Percentiles rank a stretch among this genome's conserved stretches.
These are phyloP conservation scores for Aspergillus sp. DNA, from an alignment of 2,329 filamentous ascomycete species.

Conservation along the genomic window DNA sequence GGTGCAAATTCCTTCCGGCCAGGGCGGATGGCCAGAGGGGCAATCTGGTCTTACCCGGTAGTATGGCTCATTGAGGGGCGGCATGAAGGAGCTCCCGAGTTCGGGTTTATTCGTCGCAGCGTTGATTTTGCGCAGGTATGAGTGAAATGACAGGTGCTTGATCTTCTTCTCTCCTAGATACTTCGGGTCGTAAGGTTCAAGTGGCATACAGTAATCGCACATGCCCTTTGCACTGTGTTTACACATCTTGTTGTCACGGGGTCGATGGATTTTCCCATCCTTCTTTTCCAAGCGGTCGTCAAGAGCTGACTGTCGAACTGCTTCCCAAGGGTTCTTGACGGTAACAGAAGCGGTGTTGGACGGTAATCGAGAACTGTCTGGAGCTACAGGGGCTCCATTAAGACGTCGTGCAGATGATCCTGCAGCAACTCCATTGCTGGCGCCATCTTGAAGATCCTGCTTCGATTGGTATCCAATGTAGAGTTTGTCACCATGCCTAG, in stretches of 20 bases:
- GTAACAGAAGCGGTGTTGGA: conserved; percentile 54
- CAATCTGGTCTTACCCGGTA: conserved; percentile 87
- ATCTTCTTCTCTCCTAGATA: conserved; percentile 96
- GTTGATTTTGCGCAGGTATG: conserved; percentile 91
- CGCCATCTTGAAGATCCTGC: conserved; percentile 50
- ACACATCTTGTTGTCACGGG: conserved; percentile 80
- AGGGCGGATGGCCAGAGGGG: conserved; percentile 86
- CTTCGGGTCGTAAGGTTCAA: conserved; percentile 87
- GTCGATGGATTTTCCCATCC: conserved; percentile 83
- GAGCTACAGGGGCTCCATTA: conserved; percentile 36
- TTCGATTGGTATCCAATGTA: conserved; percentile 77
- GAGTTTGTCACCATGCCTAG: conserved; percentile 84
- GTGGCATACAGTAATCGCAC: conserved; percentile 98
- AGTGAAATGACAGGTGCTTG: conserved; percentile 96
- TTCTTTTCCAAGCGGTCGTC: conserved; percentile 84
- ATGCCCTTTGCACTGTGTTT: conserved; percentile 95
- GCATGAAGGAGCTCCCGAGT: conserved; percentile 90
- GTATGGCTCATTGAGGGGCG: conserved; percentile 87
- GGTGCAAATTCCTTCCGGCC: conserved; percentile 95
- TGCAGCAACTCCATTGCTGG: conserved; percentile 25
- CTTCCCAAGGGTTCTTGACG: conserved; percentile 90
- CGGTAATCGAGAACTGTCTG: conserved; percentile 53
- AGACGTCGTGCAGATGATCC: conserved; percentile 32
- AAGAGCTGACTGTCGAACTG: conserved; percentile 80
- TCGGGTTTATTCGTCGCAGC: conserved; percentile 95